Evolutionary conservation across 768 basidiomycete genomes (phyloP), one percentile per base, ranked within the genome.

Genomic region (Suillus variegatus): DNA sequence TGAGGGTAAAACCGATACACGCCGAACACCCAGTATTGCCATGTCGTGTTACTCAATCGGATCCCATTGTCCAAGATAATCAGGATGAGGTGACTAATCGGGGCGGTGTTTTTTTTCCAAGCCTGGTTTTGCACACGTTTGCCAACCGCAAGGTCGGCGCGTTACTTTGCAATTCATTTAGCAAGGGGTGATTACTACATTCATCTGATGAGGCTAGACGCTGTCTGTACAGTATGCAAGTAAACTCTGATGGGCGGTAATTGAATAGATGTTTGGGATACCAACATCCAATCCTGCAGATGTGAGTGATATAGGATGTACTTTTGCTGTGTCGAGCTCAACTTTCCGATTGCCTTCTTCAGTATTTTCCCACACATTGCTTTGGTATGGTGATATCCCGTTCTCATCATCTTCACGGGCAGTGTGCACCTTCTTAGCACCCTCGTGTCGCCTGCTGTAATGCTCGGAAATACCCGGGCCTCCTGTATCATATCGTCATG

Each of bases 231-330:
- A 22, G 14, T 20, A 40, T 8, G 18, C 20, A 12, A 35, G 20
- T 18, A 57, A 32, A 57, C 56, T 60, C 40, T 60, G 18, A 41
- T 40, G 57, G 25, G 57, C 40, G 57, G 40, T 28, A 13, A 58
- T 41, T 58, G 35, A 58, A 25, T 18, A 25, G 40, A 58, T 32
- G 16, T 28, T 25, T 1, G 13, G 25, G 7, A 18, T 12, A 35
- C 57, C 7, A 5, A 28, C 18, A 9, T 20, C 12, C 40, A 60
- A 43, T 60, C 25, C 22, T 58, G 38, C 57, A 28, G 16, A 18
- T 28, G 57, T 43, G 13, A 60, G 57, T 41, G 57, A 3, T 7
- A 43, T 58, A 10, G 16, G 25, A 40, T 10, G 9, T 28, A 6
- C 18, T 43, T 43, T n/a, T 43, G 20, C 5, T 41, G 14, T 43